Percentiles rank a stretch among this genome's conserved stretches.
Evolutionary conservation across 805 yeast species (phyloP).

Genomic region (Metschnikowia aberdeeniae): DNA sequence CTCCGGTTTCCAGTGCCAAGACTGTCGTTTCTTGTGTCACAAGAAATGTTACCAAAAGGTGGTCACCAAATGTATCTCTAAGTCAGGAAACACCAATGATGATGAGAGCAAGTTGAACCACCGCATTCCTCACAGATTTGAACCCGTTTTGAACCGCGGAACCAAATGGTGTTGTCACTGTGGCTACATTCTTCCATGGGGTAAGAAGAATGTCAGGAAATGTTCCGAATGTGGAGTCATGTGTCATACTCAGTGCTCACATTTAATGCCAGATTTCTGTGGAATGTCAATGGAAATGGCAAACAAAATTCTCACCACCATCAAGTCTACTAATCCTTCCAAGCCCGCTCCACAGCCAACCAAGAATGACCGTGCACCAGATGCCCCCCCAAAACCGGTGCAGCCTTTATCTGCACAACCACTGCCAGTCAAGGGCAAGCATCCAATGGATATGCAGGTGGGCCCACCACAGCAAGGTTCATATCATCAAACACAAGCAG

Average conservation of each 20-base stretch:
- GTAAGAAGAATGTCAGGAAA: slow-evolving; percentile 85
- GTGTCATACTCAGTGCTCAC: slow-evolving; percentile 91
- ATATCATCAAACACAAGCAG: slow-evolving; percentile 18
- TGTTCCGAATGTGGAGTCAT: slow-evolving; percentile 92
- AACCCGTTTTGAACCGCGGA: slow-evolving; percentile 85
- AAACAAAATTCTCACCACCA: slow-evolving; percentile 78
- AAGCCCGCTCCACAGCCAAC: slow-evolving; percentile 18
- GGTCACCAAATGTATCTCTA: slow-evolving; percentile 79
- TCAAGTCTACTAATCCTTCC: slow-evolving; percentile 55
- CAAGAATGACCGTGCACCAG: slow-evolving; percentile 5
- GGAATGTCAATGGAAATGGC: slow-evolving; percentile 99
- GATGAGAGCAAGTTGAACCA: slow-evolving; percentile 86
- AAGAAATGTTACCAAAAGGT: slow-evolving; percentile 77
- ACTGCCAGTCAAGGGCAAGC: slow-evolving; percentile 3
- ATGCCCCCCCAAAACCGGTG: slow-evolving; percentile 4
- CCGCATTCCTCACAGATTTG: slow-evolving; percentile 95
- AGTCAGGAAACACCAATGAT: slow-evolving; percentile 64
- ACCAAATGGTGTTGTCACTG: slow-evolving; percentile 99
- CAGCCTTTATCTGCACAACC: slow-evolving; percentile 6
- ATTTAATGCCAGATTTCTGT: slow-evolving; percentile 95
- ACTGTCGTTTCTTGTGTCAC: slow-evolving; percentile 76
- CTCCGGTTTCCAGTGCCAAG: slow-evolving; percentile 83
- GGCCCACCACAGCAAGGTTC: slow-evolving; percentile 8
- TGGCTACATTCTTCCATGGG: slow-evolving; percentile 95
- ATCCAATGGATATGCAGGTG: not conserved